Percentiles rank a stretch among this genome's conserved stretches.
Conservation (phyloP, 129 eudicot genomes). For the Apium graveolens region DNA sequence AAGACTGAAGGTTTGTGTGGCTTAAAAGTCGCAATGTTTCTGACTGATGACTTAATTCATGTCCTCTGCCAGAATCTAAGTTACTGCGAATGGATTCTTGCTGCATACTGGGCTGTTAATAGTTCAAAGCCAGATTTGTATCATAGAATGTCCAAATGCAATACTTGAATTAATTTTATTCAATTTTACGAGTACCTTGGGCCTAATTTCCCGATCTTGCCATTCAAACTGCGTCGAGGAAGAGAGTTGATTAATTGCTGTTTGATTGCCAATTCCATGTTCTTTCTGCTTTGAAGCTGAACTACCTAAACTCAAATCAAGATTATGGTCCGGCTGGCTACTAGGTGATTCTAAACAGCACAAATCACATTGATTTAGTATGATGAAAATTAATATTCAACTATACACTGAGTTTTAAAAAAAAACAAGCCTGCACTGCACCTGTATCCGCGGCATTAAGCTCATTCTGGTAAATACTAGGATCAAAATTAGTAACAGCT, state of each 20-base stretch:
- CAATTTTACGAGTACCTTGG: conserved; percentile 26
- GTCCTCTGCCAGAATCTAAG: conserved; percentile 18
- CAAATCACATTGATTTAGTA: background rate
- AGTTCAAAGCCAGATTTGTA: background rate
- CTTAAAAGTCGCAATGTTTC: conserved; percentile 53
- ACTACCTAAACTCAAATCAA: conserved; percentile 73
- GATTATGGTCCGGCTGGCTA: conserved; percentile 45
- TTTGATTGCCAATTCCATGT: background rate
- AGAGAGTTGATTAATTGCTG: conserved; percentile 11
- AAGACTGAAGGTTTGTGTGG: conserved; percentile 51
- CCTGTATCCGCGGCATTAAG: conserved; percentile 38
- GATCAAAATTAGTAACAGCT: conserved; percentile 88
- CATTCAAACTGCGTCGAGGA: conserved; percentile 25
- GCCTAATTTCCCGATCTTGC: conserved; percentile 31
- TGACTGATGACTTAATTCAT: conserved; percentile 37
- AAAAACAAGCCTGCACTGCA: background rate
- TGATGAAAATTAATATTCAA: background rate
- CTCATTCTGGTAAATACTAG: conserved; percentile 56
- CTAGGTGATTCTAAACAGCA: conserved; percentile 31
- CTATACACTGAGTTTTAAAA: background rate
- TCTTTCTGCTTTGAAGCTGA: conserved; percentile 32
- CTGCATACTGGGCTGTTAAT: conserved; percentile 14
- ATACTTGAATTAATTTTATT: background rate
- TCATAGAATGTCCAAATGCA: background rate
- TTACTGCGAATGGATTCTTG: conserved; percentile 16